Percentiles rank a stretch among this genome's conserved stretches.
Conservation (phyloP, 345 rosid genomes). For the Eucalyptus pauciflora region DNA sequence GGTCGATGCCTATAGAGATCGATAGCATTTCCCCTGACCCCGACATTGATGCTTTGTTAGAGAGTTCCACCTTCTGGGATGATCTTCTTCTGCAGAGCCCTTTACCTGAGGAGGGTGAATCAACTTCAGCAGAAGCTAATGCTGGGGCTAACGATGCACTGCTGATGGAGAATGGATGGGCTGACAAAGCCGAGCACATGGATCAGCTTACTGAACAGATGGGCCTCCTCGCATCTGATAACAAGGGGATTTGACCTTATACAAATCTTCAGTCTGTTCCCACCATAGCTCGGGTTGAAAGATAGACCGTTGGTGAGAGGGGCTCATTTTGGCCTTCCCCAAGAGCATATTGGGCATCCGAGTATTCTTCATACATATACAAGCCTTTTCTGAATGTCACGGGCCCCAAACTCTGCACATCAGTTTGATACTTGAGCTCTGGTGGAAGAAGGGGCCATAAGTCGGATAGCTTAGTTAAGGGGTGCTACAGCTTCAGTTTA, state of each 20-base stretch:
- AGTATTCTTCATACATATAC: not conserved
- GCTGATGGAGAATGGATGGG: slow-evolving; percentile 34
- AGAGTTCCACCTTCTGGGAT: slow-evolving; percentile 44
- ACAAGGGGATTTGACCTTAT: slow-evolving; percentile 6
- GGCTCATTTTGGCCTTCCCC: not conserved
- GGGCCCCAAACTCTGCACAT: not conserved
- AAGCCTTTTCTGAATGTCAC: not conserved
- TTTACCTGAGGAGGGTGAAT: slow-evolving; percentile 43
- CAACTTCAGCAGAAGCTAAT: slow-evolving; percentile 26
- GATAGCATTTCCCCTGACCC: slow-evolving; percentile 42
- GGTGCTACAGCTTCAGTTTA: not conserved
- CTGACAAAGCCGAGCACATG: slow-evolving; percentile 27
- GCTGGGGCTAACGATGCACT: slow-evolving; percentile 14
- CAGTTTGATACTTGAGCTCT: not conserved
- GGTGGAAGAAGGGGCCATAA: not conserved
- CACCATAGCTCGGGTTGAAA: not conserved
- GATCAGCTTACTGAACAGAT: slow-evolving; percentile 77
- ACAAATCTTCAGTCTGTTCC: not conserved
- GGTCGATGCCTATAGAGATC: slow-evolving; percentile 34
- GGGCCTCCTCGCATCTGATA: slow-evolving; percentile 66
- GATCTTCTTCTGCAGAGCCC: slow-evolving; percentile 45
- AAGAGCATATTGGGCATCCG: not conserved
- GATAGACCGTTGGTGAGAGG: not conserved
- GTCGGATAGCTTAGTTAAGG: not conserved
- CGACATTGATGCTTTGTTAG: slow-evolving; percentile 55